Percentiles rank a stretch among this genome's conserved stretches.
These are phyloP conservation scores for Solanum hybrid DNA, from an alignment of 305 asterid species.

Conservation along the genomic window DNA sequence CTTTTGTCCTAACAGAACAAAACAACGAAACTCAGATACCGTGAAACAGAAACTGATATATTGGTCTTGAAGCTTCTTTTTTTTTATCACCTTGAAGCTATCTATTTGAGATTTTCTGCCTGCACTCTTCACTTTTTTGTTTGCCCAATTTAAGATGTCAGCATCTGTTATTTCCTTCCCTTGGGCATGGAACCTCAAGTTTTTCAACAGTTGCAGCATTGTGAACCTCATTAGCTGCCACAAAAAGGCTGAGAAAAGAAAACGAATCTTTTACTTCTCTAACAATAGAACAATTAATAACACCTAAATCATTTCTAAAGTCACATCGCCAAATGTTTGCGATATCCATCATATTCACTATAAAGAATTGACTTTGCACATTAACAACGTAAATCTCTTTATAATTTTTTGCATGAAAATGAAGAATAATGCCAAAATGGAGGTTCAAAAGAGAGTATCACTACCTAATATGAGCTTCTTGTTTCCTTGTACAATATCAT, in stretches of 20 bases:
- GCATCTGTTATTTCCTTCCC: constrained; percentile 86
- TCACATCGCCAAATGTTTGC: not conserved
- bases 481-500: constrained; percentile 93
- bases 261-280: not conserved
- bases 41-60: not conserved
- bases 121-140: constrained; percentile 54
- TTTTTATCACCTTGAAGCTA: constrained; percentile 64
- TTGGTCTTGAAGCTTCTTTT: not conserved
- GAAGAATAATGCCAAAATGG: not conserved
- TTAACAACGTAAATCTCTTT: not conserved
- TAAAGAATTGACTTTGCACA: not conserved
- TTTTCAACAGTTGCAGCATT: constrained; percentile 79
- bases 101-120: constrained; percentile 66
- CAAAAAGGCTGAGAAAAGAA: constrained; percentile 45
- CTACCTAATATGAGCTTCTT: constrained; percentile 88
- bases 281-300: not conserved
- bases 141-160: constrained; percentile 88
- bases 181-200: constrained; percentile 77
- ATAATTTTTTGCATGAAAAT: not conserved
- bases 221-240: constrained; percentile 95
- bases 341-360: not conserved
- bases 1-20: constrained; percentile 49
- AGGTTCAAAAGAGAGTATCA: not conserved
- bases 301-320: not conserved
- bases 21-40: not conserved